These are phyloP conservation scores for Globisporangium nunn DNA, from an alignment of 352 stramenopile genomes.

Conservation along the genomic window DNA sequence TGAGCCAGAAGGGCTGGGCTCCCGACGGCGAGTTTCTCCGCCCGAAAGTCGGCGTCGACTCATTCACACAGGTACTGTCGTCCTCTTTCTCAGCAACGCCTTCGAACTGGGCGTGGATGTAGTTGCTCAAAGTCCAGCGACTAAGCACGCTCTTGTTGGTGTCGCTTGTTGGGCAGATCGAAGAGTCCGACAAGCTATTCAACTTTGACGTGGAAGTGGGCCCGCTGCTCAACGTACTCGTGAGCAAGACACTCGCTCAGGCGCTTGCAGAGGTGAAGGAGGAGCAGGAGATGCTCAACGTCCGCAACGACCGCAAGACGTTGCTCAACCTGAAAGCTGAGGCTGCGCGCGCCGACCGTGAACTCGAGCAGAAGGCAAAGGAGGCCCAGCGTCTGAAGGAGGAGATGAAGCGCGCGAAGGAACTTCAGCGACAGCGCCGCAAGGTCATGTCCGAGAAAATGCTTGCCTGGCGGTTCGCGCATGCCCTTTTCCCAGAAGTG, in stretches of 20 bases:
- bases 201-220: slow-evolving; percentile 77
- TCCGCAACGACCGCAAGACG: slow-evolving; percentile 30
- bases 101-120: too few relatives aligned
- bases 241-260: slow-evolving; percentile 81
- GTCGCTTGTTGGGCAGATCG: slow-evolving; percentile 33
- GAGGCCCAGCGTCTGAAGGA: slow-evolving; percentile 43
- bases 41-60: slow-evolving; percentile 71
- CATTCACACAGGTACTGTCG: slow-evolving; percentile 42
- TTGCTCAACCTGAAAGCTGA: slow-evolving; percentile 43
- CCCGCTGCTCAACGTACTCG: slow-evolving; percentile 66
- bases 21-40: slow-evolving; percentile 47
- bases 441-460: slow-evolving; percentile 49
- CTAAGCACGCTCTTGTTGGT: neutral
- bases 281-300: slow-evolving; percentile 53
- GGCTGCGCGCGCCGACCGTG: slow-evolving; percentile 25
- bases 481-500: slow-evolving; percentile 30
- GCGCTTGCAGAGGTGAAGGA: slow-evolving; percentile 69
- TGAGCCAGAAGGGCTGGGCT: slow-evolving; percentile 24
- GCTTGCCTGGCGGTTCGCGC: slow-evolving; percentile 51
- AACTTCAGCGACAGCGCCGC: slow-evolving; percentile 28
- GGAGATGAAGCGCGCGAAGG: slow-evolving; percentile 33
- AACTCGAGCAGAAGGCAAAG: slow-evolving; percentile 49
- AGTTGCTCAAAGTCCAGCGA: neutral
- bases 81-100: neutral
- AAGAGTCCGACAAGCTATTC: slow-evolving; percentile 62